Evolutionary conservation across 2,329 filamentous ascomycete genomes (phyloP).

Genomic region (Leptographium flavum): DNA sequence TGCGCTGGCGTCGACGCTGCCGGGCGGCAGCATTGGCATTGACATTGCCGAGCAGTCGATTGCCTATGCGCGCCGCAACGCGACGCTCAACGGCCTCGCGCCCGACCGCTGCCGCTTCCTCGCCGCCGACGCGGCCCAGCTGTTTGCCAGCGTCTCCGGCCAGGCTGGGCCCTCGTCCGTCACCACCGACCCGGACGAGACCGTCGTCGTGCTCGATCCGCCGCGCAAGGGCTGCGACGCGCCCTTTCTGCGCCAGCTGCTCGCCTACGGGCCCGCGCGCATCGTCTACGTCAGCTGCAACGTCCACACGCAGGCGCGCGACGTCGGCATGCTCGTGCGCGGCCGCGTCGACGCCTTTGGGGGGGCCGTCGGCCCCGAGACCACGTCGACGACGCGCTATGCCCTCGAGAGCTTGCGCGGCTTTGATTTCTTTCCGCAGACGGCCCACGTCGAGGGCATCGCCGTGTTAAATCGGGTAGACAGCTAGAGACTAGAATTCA

Average conservation of each 20-base stretch:
- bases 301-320: constrained; percentile 90
- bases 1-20: constrained; percentile 73
- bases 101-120: constrained; percentile 64
- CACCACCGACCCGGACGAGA: constrained; percentile 60
- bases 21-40: constrained; percentile 70
- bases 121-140: constrained; percentile 68
- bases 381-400: constrained; percentile 39
- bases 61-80: constrained; percentile 64
- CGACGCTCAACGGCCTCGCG: constrained; percentile 56
- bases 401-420: constrained; percentile 81
- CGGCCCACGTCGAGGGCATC: constrained; percentile 54
- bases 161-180: too few relatives aligned
- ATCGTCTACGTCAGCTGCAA: constrained; percentile 96
- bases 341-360: constrained; percentile 32
- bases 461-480: constrained; percentile 48
- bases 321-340: constrained; percentile 75
- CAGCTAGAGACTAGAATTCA: too few relatives aligned
- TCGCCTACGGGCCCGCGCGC: constrained; percentile 61
- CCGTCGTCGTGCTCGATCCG: constrained; percentile 91
- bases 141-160: constrained; percentile 62
- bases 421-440: constrained; percentile 96
- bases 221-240: constrained; percentile 88
- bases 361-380: constrained; percentile 17
- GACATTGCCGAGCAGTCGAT: constrained; percentile 77
- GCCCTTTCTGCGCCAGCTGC: constrained; percentile 66